Evolutionary conservation across 345 rosid species (phyloP).

Genomic region (Rhodamnia rubescens): DNA sequence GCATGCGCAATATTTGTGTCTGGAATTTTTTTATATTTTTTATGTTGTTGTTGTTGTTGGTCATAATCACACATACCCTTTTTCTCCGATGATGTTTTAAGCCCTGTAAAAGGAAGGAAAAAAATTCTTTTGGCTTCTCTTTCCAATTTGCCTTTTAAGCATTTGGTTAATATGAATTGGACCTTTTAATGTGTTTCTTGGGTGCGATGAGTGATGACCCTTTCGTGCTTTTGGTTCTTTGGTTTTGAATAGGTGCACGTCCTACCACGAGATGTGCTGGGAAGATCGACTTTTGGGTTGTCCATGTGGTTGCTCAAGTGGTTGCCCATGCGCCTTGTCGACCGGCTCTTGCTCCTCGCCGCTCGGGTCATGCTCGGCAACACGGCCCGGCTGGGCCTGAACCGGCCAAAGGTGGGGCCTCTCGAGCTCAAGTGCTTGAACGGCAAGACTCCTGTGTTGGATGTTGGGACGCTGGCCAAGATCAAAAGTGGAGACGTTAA

Average conservation of each 20-base stretch:
- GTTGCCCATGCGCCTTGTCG: conserved; percentile 75
- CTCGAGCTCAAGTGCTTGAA: conserved; percentile 54
- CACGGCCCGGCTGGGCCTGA: conserved; percentile 53
- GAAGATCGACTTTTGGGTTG: conserved; percentile 85
- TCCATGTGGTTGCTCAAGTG: conserved; percentile 90
- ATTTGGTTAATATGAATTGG: background rate
- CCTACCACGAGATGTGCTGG: conserved; percentile 91
- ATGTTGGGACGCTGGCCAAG: conserved; percentile 81
- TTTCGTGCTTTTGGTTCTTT: background rate
- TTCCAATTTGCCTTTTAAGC: background rate
- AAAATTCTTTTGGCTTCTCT: background rate
- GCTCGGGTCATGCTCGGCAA: conserved; percentile 71
- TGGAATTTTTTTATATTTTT: background rate
- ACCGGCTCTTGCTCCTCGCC: conserved; percentile 48
- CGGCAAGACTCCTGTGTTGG: conserved; percentile 90
- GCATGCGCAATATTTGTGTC: conserved; percentile 29
- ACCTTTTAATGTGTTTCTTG: background rate
- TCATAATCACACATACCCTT: conserved; percentile 6
- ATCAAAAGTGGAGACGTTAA: conserved; percentile 77
- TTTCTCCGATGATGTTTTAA: background rate
- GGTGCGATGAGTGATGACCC: background rate
- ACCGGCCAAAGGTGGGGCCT: conserved; percentile 84
- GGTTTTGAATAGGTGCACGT: conserved; percentile 75
- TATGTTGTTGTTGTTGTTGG: background rate
- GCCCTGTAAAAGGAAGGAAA: background rate